Evolutionary conservation across 2,329 filamentous ascomycete genomes (phyloP), one percentile per base, ranked within the genome.

Genomic region (Claviceps pazoutovae): DNA sequence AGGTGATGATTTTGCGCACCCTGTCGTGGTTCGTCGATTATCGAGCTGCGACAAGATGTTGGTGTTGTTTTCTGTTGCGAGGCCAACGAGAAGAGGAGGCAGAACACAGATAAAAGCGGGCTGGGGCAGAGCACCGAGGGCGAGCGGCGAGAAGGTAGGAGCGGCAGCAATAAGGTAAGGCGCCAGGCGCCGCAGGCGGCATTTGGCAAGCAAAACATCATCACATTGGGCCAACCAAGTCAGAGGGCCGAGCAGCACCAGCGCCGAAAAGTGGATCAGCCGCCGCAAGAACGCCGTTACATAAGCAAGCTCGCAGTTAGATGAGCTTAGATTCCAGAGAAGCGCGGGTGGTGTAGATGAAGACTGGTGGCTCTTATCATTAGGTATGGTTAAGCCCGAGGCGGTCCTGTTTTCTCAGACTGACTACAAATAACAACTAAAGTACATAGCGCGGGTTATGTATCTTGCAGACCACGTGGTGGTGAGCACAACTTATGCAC

Each of bases 61-160:
- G 65, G 68, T 60, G 59, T 68, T 68, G 62, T 66, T 65, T 67
- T 66, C 61, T 68, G 66, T 69, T 70, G 68, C 68, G 68, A 68
- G 68, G 68, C 66, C 67, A 70, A 70, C 67, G 65, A 63, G 61
- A 59, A 59, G 61, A 62, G 62, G 62, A 59, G 56, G 60, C 59
- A 60, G 63, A 57, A 58, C 56, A 53, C 61, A 63, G 9, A 45
- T n/a, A 53, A 42, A 51, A 51, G 55, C 54, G 53, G 52, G 53
- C 52, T 51, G 47, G 43, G 53, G 53, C 49, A 48, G 49, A 26
- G 43, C 42, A 36, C 23, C 13, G 14, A 44, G 17, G 17, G 17
- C 17, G 17, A 19, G n/a, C 45, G 48, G 48, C 39, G 17, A 36
- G 21, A 16, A 45, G 43, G 44, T 44, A 36, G 46, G 30, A 34